Evolutionary conservation across 768 basidiomycete species (phyloP).

Genomic region (Rhizopogon sp.): DNA sequence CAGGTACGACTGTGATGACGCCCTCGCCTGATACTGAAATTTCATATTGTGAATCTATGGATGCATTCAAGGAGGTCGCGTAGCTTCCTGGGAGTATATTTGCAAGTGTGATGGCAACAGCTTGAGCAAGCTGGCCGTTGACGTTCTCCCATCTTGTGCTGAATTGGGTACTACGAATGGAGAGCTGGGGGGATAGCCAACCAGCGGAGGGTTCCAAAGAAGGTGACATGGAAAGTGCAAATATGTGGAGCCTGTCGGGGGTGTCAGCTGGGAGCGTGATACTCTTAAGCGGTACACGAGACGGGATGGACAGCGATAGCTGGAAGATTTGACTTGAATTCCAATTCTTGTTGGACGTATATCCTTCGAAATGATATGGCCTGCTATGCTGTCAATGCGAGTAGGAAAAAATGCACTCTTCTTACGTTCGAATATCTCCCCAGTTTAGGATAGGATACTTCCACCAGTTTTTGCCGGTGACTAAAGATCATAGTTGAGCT

Average conservation of each 20-base stretch:
- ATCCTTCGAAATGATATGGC: conserved; percentile 39
- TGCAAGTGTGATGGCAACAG: conserved; percentile 46
- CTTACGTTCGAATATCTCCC: conserved; percentile 41
- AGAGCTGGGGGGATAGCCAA: conserved; percentile 24
- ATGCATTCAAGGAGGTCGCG: conserved; percentile 19
- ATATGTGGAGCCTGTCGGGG: conserved; percentile 37
- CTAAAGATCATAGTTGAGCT: conserved; percentile 17
- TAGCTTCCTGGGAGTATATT: conserved; percentile 40
- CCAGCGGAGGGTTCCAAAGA: conserved; percentile 21
- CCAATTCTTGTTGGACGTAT: conserved; percentile 30
- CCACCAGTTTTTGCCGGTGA: conserved; percentile 43
- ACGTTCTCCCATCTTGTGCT: conserved; percentile 42
- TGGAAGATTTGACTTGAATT: conserved; percentile 42
- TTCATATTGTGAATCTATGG: conserved; percentile 28
- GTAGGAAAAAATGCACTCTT: not conserved
- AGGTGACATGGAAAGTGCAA: conserved; percentile 39
- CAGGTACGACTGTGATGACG: conserved; percentile 38
- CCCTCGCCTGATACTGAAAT: conserved; percentile 34
- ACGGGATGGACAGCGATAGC: conserved; percentile 39
- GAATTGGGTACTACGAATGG: conserved; percentile 39
- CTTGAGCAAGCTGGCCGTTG: conserved; percentile 35
- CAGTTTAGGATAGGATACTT: conserved; percentile 34
- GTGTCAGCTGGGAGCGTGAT: conserved; percentile 36
- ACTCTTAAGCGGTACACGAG: conserved; percentile 33
- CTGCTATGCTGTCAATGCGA: conserved; percentile 17